Base-by-base conservation (phyloP, 169 alveolate species). In the Miamiensis avidus region DNA sequence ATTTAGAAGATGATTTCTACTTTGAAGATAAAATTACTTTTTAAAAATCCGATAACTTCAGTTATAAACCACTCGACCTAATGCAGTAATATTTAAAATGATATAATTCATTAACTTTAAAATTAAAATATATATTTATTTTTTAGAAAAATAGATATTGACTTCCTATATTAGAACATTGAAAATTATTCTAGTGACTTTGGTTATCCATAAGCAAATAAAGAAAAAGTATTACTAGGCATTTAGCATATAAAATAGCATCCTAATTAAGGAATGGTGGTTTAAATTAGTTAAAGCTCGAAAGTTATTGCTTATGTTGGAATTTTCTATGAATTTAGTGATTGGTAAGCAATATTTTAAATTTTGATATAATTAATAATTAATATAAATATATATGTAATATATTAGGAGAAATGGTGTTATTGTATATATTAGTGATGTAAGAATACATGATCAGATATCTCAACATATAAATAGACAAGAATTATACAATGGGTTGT, bases 1-100 rank as follows among this genome's bases (percentile, higher is more conserved):
- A 34, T 64, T 16, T 79, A 0, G 84, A 79, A 65, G 76, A 79
- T 49, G 84, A 79, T 79, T 79, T 79, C 29, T 79, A 79, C 29
- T 79, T 79, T 79, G 77, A 79, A 34, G 76, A 79, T 29, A 79
- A 79, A 34, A 77, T 34, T 29, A 69, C 28, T 31, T 77, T 29
- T 25, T 25, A 77, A 77, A n/a, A 31, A 29, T 32, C 65, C 4
- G 11, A 77, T 25, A 15, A 30, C 0, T 77, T 33, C 20, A 0
- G 25, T 77, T 77, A 32, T 33, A 25, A 49, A 49, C 4, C 73
- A 16, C 31, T 77, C 0, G 82, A 28, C 33, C 0, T 0, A 26
- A 33, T 25, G 28, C 0, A 77, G 64, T 29, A 77, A 77, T 33
- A 64, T 34, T 31, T 0, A 65, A 34, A 29, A 79, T 29, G 74